Evolutionary conservation across 169 alveolate species (phyloP).

Genomic region (Plasmodium sp.): DNA sequence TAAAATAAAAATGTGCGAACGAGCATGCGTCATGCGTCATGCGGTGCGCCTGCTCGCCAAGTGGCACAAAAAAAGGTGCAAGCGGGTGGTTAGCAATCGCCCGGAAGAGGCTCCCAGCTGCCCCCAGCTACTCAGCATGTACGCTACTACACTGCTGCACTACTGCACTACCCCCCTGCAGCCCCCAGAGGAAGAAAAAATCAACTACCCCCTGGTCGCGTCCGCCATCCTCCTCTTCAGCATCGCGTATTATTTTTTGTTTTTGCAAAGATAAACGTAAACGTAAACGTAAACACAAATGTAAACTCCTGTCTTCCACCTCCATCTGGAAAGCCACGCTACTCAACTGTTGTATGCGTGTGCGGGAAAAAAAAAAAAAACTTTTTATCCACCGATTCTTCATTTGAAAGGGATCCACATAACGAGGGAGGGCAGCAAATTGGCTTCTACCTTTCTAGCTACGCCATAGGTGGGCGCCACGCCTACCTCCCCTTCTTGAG

Average conservation of each 20-base stretch:
- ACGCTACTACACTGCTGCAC: not conserved
- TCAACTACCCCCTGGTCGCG: constrained; percentile 24
- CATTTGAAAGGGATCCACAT: not conserved
- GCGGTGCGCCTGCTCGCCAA: not conserved
- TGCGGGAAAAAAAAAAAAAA: not conserved
- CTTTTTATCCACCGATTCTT: not conserved
- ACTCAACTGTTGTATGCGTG: not conserved
- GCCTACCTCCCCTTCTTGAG: constrained; percentile 8
- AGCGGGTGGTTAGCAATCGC: not conserved
- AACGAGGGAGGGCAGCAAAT: not conserved
- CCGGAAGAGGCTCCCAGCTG: not conserved
- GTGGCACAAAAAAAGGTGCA: not conserved
- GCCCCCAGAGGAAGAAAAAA: constrained; percentile 37
- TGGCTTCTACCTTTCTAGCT: not conserved
- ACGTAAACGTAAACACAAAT: too few relatives aligned
- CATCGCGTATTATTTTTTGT: constrained; percentile 36
- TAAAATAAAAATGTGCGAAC: not conserved
- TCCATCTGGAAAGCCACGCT: not conserved
- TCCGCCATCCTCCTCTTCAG: constrained; percentile 12
- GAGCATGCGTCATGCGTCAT: not conserved
- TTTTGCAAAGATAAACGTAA: constrained; percentile 10
- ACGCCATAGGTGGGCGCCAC: not conserved
- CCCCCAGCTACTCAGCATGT: not conserved
- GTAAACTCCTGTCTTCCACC: not conserved
- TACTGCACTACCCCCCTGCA: not conserved